These are phyloP conservation scores for Gyromitra esculenta DNA, from an alignment of 2,329 filamentous ascomycete genomes.

Conservation along the genomic window DNA sequence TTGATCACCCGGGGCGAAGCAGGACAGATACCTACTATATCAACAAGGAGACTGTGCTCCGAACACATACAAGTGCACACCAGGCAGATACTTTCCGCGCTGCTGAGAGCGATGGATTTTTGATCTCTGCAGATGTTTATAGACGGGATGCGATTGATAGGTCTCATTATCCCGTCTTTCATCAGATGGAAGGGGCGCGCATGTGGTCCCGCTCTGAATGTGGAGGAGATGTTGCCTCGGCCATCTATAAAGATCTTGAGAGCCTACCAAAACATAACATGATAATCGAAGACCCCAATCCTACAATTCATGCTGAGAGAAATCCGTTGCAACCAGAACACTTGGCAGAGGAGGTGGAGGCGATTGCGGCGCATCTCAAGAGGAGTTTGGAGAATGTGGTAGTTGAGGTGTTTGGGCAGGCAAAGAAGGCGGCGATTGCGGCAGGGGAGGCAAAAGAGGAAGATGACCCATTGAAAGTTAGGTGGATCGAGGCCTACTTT, in stretches of 20 bases:
- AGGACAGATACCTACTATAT: conserved; percentile 96
- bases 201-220: conserved; percentile 80
- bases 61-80: conserved; percentile 95
- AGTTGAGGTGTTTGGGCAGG: conserved; percentile 76
- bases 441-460: conserved; percentile 65
- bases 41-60: conserved; percentile 81
- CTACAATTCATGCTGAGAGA: conserved; percentile 76
- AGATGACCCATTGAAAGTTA: conserved; percentile 83
- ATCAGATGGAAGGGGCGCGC: conserved; percentile 96
- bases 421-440: conserved; percentile 74
- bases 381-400: conserved; percentile 88
- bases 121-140: conserved; percentile 94
- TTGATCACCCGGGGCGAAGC: conserved; percentile 85
- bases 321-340: conserved; percentile 87
- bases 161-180: conserved; percentile 95
- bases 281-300: conserved; percentile 83
- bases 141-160: conserved; percentile 92
- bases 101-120: conserved; percentile 79
- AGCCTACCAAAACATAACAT: conserved; percentile 76
- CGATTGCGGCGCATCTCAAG: conserved; percentile 86
- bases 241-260: conserved; percentile 71
- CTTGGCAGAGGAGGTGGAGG: conserved; percentile 78
- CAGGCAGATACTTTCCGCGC: conserved; percentile 82
- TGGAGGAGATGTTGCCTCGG: conserved; percentile 69
- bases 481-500: conserved; percentile 98